Base-by-base conservation (phyloP, 2,329 filamentous ascomycete species). In the Xenoacremonium recifei region DNA sequence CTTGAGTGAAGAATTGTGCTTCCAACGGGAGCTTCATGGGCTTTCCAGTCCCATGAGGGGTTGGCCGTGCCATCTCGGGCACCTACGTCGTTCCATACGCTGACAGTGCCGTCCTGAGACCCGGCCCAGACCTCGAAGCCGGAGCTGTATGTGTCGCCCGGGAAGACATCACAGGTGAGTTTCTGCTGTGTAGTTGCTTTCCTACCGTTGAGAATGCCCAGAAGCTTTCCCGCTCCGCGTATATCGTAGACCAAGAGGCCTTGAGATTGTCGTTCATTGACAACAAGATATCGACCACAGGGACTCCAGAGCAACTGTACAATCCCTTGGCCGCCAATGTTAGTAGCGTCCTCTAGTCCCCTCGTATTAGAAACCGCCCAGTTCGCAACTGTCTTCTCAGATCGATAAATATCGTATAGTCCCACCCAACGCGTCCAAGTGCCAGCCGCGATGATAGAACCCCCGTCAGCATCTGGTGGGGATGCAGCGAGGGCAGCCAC, bases 111-210 rank as follows among this genome's bases (percentile, higher is more conserved):
- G 46, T 73, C 66, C 32, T 70, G 67, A 1, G 75, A 72, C 3
- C 81, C 82, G 5, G 77, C 77, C 81, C 81, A 85, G 34, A 84
- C 69, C 58, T 85, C 82, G 47, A 80, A 81, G 2, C 72, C 71
- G 2, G 65, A 64, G 0, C 48, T 53, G 12, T 59, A 62, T 0
- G 54, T 57, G 4, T 55, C 46, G 4, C 69, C 66, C 1, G 70
- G 65, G 49, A 77, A 84, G 3, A 80, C 69, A 54, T 82, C 76
- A 44, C 76, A 75, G 10, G 62, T 66, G 29, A 84, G 59, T 29
- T 76, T 71, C 57, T 84, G 81, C 50, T 82, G 80, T 0, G 74
- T 76, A 3, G 57, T 55, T 4, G 75, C 70, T 6, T 65, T 59
- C 17, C 80, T 73, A 4, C 76, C 78, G 1, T 65, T 59, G 10